These are phyloP conservation scores for Trapa bicornis DNA, from an alignment of 345 rosid genomes.

Conservation along the genomic window DNA sequence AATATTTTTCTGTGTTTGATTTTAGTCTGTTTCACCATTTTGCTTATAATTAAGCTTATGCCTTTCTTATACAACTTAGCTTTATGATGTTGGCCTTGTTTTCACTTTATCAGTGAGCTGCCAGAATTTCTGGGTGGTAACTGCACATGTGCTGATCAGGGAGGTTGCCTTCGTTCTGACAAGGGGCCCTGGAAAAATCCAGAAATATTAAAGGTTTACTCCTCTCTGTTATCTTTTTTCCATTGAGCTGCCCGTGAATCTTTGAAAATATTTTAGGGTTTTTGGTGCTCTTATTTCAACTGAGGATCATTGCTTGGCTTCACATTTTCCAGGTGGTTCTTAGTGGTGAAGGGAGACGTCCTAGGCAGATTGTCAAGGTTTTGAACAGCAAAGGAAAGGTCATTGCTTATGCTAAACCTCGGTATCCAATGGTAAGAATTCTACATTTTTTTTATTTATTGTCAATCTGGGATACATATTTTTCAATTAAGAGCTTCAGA, in stretches of 20 bases:
- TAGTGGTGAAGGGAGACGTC: conserved; percentile 60
- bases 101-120: conserved; percentile 51
- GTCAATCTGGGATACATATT: background rate
- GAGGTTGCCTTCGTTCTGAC: conserved; percentile 93
- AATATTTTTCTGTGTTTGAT: background rate
- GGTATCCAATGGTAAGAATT: conserved; percentile 49
- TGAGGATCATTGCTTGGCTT: conserved; percentile 3
- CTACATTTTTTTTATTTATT: background rate
- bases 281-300: conserved; percentile 5
- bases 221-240: background rate
- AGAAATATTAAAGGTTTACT: conserved; percentile 55
- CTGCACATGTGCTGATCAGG: conserved; percentile 76
- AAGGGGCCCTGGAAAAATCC: conserved; percentile 99
- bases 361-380: conserved; percentile 89
- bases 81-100: background rate
- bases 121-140: conserved; percentile 86
- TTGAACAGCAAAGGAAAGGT: conserved; percentile 81
- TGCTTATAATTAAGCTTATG: background rate
- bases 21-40: too few relatives aligned
- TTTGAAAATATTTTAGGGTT: conserved; percentile 3
- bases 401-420: conserved; percentile 86
- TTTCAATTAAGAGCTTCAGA: background rate
- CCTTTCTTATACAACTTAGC: background rate
- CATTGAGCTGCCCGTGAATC: background rate
- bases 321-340: conserved; percentile 61